Percentiles rank a stretch among this genome's conserved stretches.
phyloP scores from a whole-genome alignment of 1,284 basidiomycete species.

The Neonothopanus nambi region DNA sequence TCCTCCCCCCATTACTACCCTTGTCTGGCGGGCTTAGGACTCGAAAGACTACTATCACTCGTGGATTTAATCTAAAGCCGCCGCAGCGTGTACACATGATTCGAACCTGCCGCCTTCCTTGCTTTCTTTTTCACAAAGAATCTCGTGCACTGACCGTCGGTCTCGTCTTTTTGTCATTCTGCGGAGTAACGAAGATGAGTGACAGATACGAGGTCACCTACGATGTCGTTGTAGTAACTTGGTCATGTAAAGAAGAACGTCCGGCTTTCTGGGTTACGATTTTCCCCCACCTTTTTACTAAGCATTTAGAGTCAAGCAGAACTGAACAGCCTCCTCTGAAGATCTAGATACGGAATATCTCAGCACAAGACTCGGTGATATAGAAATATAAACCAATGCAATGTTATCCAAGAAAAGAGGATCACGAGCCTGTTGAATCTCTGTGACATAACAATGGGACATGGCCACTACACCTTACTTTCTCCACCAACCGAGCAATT shows the following conservation, averaged over 20 bases:
- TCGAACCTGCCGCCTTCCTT: neutral
- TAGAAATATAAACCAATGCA: neutral
- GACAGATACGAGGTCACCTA: constrained; percentile 1
- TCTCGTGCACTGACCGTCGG: neutral
- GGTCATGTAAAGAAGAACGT: neutral
- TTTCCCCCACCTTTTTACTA: constrained; percentile 66
- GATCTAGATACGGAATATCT: constrained; percentile 13
- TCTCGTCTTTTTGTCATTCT: neutral
- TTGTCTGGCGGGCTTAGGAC: too few relatives aligned
- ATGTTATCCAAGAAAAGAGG: neutral
- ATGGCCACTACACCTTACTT: too few relatives aligned
- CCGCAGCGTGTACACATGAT: neutral
- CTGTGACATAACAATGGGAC: constrained; percentile 51
- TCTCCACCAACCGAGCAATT: too few relatives aligned
- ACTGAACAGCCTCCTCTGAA: constrained; percentile 22
- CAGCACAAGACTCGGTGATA: neutral
- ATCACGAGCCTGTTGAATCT: constrained; percentile 20
- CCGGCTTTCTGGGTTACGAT: constrained; percentile 25
- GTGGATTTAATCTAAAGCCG: too few relatives aligned
- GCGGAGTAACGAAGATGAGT: neutral
- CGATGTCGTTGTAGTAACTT: neutral
- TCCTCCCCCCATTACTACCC: too few relatives aligned
- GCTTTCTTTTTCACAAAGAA: neutral
- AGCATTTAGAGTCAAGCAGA: constrained; percentile 63
- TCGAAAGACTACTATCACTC: too few relatives aligned